Evolutionary conservation across 192 early-diverging fungal genomes (phyloP), one percentile per base, ranked within the genome.

Genomic region (Entophlyctis luteolus): DNA sequence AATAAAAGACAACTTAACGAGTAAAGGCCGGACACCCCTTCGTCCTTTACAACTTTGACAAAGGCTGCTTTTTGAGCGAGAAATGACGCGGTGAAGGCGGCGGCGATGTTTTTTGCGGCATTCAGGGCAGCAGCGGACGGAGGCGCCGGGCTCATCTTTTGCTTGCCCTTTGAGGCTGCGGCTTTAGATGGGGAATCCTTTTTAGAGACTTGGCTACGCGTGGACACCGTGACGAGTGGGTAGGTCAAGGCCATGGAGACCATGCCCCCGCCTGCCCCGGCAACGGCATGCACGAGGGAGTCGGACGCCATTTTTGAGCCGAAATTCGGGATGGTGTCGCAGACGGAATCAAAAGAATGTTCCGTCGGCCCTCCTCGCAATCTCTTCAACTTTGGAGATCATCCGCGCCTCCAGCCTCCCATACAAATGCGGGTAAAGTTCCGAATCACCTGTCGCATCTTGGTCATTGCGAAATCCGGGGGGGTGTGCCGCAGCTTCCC

Each of bases 1-100:
- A 29, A 12, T 4, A 37, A 48, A 27, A 42, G 42, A n/a, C 12
- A 20, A 1, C 78, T 88, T 68, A 84, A 93, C 81, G 93, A 87
- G 77, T 96, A 99, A 29, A 99, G 80, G 2, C 95, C 95, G 12
- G 78, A 67, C 10, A 92, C 75, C 48, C 97, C 96, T 72, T 98
- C 97, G 62, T 88, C 82, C 62, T 87, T 81, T 12, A 98, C 34
- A 65, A 99, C 95, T 81, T 93, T 96, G 65, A 84, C 73, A 72
- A 94, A 79, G 16, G 91, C 90, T 70, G 95, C 91, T 52, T 89
- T 75, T 85, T 93, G 76, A 16, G 50, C 63, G 20, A 16, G 18
- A 12, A 32, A 66, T 22, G 25, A 25, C 8, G 49, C 29, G 22
- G 42, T 36, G 29, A 37, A 25, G 45, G 45, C 27, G 8, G 22